phyloP scores from a whole-genome alignment of 2,329 filamentous ascomycete genomes.

The Alternaria sp. region DNA sequence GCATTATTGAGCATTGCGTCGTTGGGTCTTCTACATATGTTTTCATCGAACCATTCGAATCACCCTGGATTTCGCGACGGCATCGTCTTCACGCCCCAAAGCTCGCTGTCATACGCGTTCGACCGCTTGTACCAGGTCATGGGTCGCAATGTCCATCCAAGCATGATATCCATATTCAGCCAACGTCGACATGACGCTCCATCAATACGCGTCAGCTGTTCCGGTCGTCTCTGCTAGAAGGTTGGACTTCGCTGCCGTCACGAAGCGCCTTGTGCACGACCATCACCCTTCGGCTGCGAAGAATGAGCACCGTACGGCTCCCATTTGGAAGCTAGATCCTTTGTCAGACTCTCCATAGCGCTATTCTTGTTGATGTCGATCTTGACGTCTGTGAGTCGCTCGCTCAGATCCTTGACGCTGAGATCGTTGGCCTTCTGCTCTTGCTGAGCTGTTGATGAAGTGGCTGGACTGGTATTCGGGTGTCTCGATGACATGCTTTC shows the following conservation, averaged over 20 bases:
- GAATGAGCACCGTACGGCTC: not conserved
- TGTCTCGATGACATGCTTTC: not conserved
- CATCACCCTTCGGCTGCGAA: not conserved
- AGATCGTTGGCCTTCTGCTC: not conserved
- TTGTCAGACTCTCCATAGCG: not conserved
- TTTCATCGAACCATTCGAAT: not conserved
- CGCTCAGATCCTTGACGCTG: not conserved
- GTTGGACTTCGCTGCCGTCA: not conserved
- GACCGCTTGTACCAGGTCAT: not conserved
- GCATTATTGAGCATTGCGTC: not conserved
- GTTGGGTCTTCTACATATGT: not conserved
- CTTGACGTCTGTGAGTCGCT: not conserved
- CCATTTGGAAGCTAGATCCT: not conserved
- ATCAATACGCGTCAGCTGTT: not conserved
- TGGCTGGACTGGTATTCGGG: not conserved
- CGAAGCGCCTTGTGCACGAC: not conserved
- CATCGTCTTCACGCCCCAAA: not conserved
- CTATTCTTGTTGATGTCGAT: not conserved
- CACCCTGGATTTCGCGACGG: not conserved
- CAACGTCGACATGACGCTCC: not conserved
- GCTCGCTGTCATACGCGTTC: not conserved
- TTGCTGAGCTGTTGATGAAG: not conserved
- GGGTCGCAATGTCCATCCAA: not conserved
- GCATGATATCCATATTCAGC: not conserved
- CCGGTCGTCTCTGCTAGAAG: not conserved